Evolutionary conservation across 805 yeast genomes (phyloP), one percentile per base, ranked within the genome.

Genomic region (Spathaspora arborariae): DNA sequence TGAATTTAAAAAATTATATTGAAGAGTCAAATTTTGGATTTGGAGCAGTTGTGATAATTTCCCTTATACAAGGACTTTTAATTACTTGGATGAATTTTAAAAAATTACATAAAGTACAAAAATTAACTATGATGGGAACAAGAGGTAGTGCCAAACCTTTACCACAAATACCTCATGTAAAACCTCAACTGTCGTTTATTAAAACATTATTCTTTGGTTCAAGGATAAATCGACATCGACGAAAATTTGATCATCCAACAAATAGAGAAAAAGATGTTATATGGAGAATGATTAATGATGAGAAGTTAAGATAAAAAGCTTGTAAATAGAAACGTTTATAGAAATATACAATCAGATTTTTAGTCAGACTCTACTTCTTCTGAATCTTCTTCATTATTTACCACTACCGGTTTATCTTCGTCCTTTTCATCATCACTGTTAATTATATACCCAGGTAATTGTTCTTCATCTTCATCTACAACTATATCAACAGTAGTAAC

Each of bases 1-100:
- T 87, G 95, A 87, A 87, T 58, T 67, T 87, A 56, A 84, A 84
- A 51, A 87, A 87, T 56, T 86, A 82, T 57, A 80, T 86, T 4
- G 95, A 87, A 60, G 88, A 84, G 4, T 79, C 86, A 0, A 57
- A 68, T 30, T 58, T 65, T 36, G 94, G 94, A 0, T 87, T 87
- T 63, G 80, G 76, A 0, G 67, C 73, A 1, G 83, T 85, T 4
- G 72, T 84, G 1, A 60, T 62, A 0, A 46, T 79, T 4, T 82
- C 89, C 9, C 53, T 80, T 2, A 11, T 80, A 0, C 74, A 77
- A 49, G 94, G 86, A 0, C 48, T 75, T 5, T 39, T 74, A 1
- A 75, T 86, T 39, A 81, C 88, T 0, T 55, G 75, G 26, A 63
- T 75, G 38, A 83, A 83, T 55, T 80, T 84, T 63, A 70, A 72